phyloP scores from a whole-genome alignment of 2,329 filamentous ascomycete genomes.

The Epichloe scottii region DNA sequence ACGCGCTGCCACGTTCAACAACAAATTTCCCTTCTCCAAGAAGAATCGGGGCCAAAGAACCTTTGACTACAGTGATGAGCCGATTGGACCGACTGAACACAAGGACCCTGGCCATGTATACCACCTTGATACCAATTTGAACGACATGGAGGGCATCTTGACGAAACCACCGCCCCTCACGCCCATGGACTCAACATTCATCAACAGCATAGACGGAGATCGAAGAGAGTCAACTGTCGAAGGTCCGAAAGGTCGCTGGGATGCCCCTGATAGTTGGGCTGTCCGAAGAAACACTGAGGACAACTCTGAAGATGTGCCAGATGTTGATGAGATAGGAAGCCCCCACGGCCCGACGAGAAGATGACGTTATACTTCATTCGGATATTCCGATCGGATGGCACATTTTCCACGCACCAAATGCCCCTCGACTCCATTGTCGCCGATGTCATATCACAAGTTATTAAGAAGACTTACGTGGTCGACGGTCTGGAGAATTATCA shows the following conservation, averaged over 20 bases:
- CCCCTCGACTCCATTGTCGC: slow-evolving; percentile 70
- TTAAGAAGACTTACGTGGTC: slow-evolving; percentile 86
- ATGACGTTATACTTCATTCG: slow-evolving; percentile 77
- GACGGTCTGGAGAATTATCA: slow-evolving; percentile 90
- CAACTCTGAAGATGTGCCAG: slow-evolving; percentile 39
- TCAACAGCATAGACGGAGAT: slow-evolving; percentile 32
- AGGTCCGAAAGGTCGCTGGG: slow-evolving; percentile 55
- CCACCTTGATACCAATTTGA: slow-evolving; percentile 75
- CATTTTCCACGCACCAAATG: slow-evolving; percentile 85
- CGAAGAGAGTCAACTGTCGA: slow-evolving; percentile 21
- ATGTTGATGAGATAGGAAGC: slow-evolving; percentile 56
- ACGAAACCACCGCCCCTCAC: slow-evolving; percentile 58
- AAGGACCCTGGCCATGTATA: slow-evolving; percentile 51
- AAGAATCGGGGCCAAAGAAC: slow-evolving; percentile 34
- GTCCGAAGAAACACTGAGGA: slow-evolving; percentile 66
- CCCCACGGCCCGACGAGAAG: slow-evolving; percentile 62
- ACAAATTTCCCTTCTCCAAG: slow-evolving; percentile 51
- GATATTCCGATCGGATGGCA: slow-evolving; percentile 86
- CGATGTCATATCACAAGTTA: slow-evolving; percentile 79
- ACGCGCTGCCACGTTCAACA: slow-evolving; percentile 44
- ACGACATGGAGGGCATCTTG: slow-evolving; percentile 85
- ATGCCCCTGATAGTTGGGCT: slow-evolving; percentile 93
- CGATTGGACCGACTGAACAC: slow-evolving; percentile 47
- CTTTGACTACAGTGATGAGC: slow-evolving; percentile 43
- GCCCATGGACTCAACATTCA: slow-evolving; percentile 49